Conservation (phyloP, 2,329 filamentous ascomycete species). For the Colletotrichum sp. region DNA sequence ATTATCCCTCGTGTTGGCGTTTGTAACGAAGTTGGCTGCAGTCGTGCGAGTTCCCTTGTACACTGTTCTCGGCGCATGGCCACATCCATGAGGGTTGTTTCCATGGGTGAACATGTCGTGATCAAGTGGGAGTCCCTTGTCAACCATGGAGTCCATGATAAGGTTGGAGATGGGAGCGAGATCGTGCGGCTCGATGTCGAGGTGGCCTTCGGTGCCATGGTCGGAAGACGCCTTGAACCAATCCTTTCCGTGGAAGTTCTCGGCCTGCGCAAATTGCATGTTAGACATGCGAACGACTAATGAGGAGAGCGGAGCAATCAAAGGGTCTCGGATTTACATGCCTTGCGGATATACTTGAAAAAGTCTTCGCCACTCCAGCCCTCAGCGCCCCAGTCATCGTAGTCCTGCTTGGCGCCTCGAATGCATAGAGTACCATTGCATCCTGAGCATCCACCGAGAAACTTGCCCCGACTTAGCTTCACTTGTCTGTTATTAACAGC, state of each 20-base stretch:
- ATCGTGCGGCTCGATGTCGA: constrained; percentile 63
- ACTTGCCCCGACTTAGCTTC: constrained; percentile 53
- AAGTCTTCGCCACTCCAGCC: constrained; percentile 64
- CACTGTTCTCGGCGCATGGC: constrained; percentile 58
- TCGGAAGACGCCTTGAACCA: constrained; percentile 58
- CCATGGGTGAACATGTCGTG: constrained; percentile 63
- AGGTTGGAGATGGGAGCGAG: constrained; percentile 63
- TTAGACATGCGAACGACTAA: neutral
- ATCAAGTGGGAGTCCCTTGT: constrained; percentile 58
- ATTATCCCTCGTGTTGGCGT: constrained; percentile 43
- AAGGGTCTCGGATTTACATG: constrained; percentile 22
- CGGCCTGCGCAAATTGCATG: constrained; percentile 39
- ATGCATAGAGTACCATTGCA: constrained; percentile 56
- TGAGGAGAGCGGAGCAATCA: neutral
- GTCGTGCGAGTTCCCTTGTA: constrained; percentile 57
- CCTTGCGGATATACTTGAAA: constrained; percentile 61
- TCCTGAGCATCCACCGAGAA: constrained; percentile 54
- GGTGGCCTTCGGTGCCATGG: constrained; percentile 57
- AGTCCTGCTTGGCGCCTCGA: constrained; percentile 50
- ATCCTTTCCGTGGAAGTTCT: constrained; percentile 62
- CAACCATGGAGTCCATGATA: constrained; percentile 59
- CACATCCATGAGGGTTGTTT: constrained; percentile 58
- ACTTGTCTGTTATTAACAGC: constrained; percentile 47
- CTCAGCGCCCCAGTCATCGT: constrained; percentile 60
- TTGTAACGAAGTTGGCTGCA: constrained; percentile 56